Conservation (phyloP, 2,329 filamentous ascomycete genomes). For the Rosellinia necatrix region DNA sequence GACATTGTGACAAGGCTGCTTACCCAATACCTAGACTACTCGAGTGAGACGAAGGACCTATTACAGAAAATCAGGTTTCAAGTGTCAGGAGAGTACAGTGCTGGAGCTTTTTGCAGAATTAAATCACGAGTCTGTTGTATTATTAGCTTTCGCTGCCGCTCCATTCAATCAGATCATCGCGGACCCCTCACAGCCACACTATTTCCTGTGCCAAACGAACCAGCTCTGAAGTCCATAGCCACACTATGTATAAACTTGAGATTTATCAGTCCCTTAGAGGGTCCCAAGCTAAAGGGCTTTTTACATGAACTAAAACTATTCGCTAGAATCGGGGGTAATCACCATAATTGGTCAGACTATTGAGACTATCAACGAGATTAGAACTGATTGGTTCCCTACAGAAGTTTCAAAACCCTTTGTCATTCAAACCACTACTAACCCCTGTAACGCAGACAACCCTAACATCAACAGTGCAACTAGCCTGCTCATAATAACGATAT, state of each 20-base stretch:
- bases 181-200: constrained; percentile 44
- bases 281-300: not conserved
- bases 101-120: constrained; percentile 44
- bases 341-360: not conserved
- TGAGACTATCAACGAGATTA: too few species aligned
- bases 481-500: too few species aligned
- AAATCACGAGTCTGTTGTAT: constrained; percentile 44
- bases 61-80: constrained; percentile 33
- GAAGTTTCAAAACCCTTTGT: too few species aligned
- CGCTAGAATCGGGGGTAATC: not conserved
- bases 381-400: too few species aligned
- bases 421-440: too few species aligned
- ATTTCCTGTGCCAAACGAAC: constrained; percentile 10
- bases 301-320: not conserved
- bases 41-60: constrained; percentile 26
- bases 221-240: not conserved
- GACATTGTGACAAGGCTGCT: constrained; percentile 26
- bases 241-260: constrained; percentile 3
- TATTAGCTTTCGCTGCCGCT: constrained; percentile 41
- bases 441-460: too few species aligned
- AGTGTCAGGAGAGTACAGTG: constrained; percentile 34
- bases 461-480: too few species aligned
- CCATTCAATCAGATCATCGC: constrained; percentile 46
- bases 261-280: not conserved
- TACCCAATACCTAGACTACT: constrained; percentile 36